phyloP scores from a whole-genome alignment of 768 basidiomycete species.

The Lyophyllum semitale region DNA sequence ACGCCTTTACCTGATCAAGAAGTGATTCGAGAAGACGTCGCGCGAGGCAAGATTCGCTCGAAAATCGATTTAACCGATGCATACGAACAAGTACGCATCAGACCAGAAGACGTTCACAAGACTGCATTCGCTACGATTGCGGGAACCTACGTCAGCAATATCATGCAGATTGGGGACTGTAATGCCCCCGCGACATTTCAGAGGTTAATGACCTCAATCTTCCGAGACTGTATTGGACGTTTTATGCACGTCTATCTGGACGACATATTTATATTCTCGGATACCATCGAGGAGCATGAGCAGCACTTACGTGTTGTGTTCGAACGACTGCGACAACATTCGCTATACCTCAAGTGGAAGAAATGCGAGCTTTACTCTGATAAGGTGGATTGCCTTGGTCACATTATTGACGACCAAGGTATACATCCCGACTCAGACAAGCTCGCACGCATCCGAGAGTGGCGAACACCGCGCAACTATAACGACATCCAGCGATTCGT shows the following conservation, averaged over 20 bases:
- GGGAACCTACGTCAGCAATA: constrained; percentile 38
- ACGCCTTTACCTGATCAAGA: constrained; percentile 1
- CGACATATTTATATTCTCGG: constrained; percentile 33
- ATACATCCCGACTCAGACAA: constrained; percentile 34
- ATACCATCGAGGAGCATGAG: constrained; percentile 8
- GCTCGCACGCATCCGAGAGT: constrained; percentile 11
- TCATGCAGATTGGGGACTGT: constrained; percentile 47
- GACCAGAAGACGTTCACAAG: constrained; percentile 25
- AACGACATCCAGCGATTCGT: constrained; percentile 26
- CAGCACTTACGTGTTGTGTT: background rate
- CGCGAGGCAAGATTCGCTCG: background rate
- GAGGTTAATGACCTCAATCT: constrained; percentile 41
- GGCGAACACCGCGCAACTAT: constrained; percentile 16
- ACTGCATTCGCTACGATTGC: constrained; percentile 35
- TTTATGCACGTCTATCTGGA: constrained; percentile 47
- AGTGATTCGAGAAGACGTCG: background rate
- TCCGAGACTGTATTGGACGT: constrained; percentile 34
- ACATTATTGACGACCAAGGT: constrained; percentile 12
- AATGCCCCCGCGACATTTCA: constrained; percentile 51
- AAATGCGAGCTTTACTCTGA: constrained; percentile 10
- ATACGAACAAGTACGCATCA: background rate
- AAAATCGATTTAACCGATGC: background rate
- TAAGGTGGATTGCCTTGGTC: constrained; percentile 29
- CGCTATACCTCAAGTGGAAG: background rate
- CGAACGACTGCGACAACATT: background rate